phyloP scores from a whole-genome alignment of 2,329 filamentous ascomycete genomes.

The Curvularia sp. region DNA sequence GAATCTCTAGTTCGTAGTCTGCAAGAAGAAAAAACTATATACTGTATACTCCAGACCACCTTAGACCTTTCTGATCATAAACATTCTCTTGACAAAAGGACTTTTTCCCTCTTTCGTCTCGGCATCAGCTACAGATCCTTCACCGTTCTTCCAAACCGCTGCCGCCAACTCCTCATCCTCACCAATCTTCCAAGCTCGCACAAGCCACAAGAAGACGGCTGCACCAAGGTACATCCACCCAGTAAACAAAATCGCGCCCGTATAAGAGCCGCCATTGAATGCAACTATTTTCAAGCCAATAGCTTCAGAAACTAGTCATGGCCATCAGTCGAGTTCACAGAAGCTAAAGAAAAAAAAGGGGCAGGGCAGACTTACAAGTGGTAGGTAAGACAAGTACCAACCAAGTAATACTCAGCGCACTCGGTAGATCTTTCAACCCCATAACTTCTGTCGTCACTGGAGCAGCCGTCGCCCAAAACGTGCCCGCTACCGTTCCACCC shows the following conservation, averaged over 20 bases:
- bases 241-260: conserved; percentile 66
- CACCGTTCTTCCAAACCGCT: conserved; percentile 35
- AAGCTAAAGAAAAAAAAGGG: background rate
- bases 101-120: conserved; percentile 18
- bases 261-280: conserved; percentile 59
- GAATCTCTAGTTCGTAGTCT: background rate
- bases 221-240: conserved; percentile 69
- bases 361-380: conserved; percentile 59
- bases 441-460: conserved; percentile 78
- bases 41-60: background rate
- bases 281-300: conserved; percentile 64
- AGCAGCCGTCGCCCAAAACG: conserved; percentile 69
- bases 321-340: conserved; percentile 11
- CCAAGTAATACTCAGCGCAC: conserved; percentile 75
- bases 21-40: background rate
- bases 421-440: conserved; percentile 71
- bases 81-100: conserved; percentile 39
- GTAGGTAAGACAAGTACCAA: conserved; percentile 72
- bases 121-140: conserved; percentile 33
- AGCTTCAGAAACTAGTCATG: conserved; percentile 56
- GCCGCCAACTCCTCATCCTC: conserved; percentile 56
- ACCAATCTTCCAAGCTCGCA: conserved; percentile 68
- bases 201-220: conserved; percentile 60
- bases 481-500: conserved; percentile 71
- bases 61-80: conserved; percentile 44